phyloP scores from a whole-genome alignment of 2,329 filamentous ascomycete species.

The Fusarium hainanense region DNA sequence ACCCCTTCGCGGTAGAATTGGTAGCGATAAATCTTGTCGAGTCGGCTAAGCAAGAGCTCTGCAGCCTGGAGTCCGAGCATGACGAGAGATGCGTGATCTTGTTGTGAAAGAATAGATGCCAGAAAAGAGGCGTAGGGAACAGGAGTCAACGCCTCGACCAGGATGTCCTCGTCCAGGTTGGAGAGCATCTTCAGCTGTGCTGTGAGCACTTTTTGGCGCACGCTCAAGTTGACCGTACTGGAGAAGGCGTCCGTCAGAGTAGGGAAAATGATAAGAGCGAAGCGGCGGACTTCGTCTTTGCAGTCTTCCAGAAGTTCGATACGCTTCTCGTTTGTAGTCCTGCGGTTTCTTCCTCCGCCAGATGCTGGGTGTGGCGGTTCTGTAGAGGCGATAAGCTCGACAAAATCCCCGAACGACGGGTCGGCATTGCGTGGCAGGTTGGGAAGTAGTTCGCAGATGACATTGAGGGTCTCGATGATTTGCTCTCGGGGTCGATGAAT shows the following conservation, averaged over 20 bases:
- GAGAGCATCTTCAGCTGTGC: slow-evolving; percentile 99
- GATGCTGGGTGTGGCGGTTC: slow-evolving; percentile 57
- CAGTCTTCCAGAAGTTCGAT: slow-evolving; percentile 85
- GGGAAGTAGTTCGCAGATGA: slow-evolving; percentile 94
- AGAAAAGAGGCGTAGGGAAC: slow-evolving; percentile 97
- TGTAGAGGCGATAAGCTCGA: slow-evolving; percentile 54
- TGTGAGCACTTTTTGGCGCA: slow-evolving; percentile 92
- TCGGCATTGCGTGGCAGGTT: slow-evolving; percentile 70
- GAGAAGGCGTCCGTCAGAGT: slow-evolving; percentile 97
- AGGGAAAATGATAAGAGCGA: slow-evolving; percentile 91
- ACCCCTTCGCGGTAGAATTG: slow-evolving; percentile 98
- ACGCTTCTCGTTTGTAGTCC: slow-evolving; percentile 79
- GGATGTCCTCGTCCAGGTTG: slow-evolving; percentile 85
- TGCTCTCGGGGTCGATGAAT: slow-evolving; percentile 96
- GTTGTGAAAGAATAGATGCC: slow-evolving; percentile 93
- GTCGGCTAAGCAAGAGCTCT: slow-evolving; percentile 83
- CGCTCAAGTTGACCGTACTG: slow-evolving; percentile 94
- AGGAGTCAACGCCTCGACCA: slow-evolving; percentile 84
- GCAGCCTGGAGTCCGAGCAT: slow-evolving; percentile 89
- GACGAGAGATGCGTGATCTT: slow-evolving; percentile 89
- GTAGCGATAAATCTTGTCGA: slow-evolving; percentile 90
- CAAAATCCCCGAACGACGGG: slow-evolving; percentile 56
- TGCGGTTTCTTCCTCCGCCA: slow-evolving; percentile 43
- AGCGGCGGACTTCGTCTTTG: slow-evolving; percentile 87
- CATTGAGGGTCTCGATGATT: slow-evolving; percentile 95